Base-by-base conservation (phyloP, 345 rosid species). In the Rhizophora mangle region DNA sequence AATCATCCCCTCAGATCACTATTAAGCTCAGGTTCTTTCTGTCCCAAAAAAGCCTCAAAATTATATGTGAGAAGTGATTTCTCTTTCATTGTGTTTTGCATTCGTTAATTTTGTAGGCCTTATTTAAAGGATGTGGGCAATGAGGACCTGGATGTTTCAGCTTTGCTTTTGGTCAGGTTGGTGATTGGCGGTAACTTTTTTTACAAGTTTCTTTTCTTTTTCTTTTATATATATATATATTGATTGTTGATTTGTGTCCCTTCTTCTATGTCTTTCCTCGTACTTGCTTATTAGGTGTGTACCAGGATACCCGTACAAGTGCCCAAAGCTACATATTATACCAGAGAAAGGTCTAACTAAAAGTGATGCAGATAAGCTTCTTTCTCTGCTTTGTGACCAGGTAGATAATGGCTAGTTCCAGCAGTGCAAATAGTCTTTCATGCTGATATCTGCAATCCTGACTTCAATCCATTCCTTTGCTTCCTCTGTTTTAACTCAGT, bases 261-360 rank as follows among this genome's bases (percentile, higher is more conserved):
- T 54, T 71, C 4, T 60, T 39, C 62, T 68, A 60, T 8, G 27
- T 63, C 22, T 62, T 47, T 15, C 6, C 27, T 49, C 6, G 61
- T 20, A 26, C 19, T 32, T 76, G 60, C 76, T 72, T 55, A 56
- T 72, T 75, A 94, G 98, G 79, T 94, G 93, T 84, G 82, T 88
- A 77, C 97, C 98, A 1, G 98, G 97, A 62, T 94, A 94, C 84
- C 98, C 98, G 65, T 84, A 82, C 88, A 94, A 94, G 84, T 85
- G 87, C 49, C 98, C 97, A 0, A 94, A 84, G 84, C 79, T 94
- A 79, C 88, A 82, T 82, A 81, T 91, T 70, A 87, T 82, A 78
- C 91, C 92, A 16, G 98, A 91, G 74, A 79, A 85, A 76, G 98
- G 97, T 60, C 81, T 94, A 71, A 85, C 93, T 39, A 64, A 82